Evolutionary conservation across 2,329 filamentous ascomycete species (phyloP).

Genomic region (Microsporum ferrugineum): DNA sequence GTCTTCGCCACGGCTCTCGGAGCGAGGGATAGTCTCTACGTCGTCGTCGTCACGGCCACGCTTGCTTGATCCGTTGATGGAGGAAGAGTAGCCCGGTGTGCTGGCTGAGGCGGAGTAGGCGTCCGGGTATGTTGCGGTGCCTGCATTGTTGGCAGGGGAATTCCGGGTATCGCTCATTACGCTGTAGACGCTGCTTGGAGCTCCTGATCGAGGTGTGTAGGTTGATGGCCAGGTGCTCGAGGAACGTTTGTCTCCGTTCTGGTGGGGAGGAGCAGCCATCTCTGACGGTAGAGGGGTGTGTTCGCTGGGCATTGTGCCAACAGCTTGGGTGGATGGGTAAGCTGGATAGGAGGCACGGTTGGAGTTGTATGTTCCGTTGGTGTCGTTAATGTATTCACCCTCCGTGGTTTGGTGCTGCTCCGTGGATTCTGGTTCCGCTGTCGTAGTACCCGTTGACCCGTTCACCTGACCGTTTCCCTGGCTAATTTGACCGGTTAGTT

Average conservation of each 20-base stretch:
- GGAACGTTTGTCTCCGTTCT: constrained; percentile 67
- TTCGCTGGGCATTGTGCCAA: constrained; percentile 57
- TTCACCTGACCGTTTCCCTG: constrained; percentile 46
- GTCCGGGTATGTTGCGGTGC: constrained; percentile 61
- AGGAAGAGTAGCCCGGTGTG: constrained; percentile 33
- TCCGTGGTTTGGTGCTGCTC: constrained; percentile 50
- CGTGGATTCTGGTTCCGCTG: constrained; percentile 13
- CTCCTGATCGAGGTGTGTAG: constrained; percentile 61
- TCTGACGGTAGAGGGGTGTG: constrained; percentile 68
- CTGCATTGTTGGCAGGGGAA: constrained; percentile 50
- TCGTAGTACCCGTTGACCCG: constrained; percentile 50
- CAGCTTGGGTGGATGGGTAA: constrained; percentile 57
- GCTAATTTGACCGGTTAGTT: constrained; percentile 49
- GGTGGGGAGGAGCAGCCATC: constrained; percentile 68
- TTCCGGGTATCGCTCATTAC: constrained; percentile 73
- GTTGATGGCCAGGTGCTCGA: constrained; percentile 64
- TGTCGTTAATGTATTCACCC: constrained; percentile 76
- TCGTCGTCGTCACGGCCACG: constrained; percentile 55
- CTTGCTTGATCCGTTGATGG: constrained; percentile 56
- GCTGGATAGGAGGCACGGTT: constrained; percentile 60
- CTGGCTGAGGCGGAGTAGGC: constrained; percentile 36
- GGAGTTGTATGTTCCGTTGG: constrained; percentile 57
- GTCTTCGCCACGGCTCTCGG: constrained; percentile 49
- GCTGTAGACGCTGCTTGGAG: constrained; percentile 75
- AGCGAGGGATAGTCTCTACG: constrained; percentile 53